A percentile compares a stretch with the other conserved stretches of the same genome.
Evolutionary conservation across 768 basidiomycete species (phyloP).

Genomic region (Sarcomyxa edulis): DNA sequence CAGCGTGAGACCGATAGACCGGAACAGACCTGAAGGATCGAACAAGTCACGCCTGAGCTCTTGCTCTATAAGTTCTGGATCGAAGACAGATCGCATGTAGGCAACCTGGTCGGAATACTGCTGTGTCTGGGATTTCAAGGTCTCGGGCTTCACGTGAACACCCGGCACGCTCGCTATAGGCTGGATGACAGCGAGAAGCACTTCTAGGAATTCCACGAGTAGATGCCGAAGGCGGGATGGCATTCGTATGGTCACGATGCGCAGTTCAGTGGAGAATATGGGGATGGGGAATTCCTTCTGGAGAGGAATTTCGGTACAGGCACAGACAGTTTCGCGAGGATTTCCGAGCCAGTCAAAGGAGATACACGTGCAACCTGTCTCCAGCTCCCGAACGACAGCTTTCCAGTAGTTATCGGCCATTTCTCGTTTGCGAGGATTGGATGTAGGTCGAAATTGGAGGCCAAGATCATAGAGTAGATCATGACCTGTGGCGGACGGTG

Average conservation of each 20-base stretch:
- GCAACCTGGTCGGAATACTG: constrained; percentile 60
- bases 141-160: constrained; percentile 54
- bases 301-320: constrained; percentile 40
- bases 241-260: constrained; percentile 56
- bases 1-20: constrained; percentile 72
- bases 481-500: too few species aligned
- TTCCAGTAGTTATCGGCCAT: constrained; percentile 82
- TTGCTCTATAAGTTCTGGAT: constrained; percentile 77
- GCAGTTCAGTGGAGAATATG: constrained; percentile 35
- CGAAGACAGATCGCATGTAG: constrained; percentile 70
- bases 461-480: constrained; percentile 87
- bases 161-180: constrained; percentile 63
- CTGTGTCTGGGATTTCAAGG: constrained; percentile 54
- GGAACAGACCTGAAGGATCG: constrained; percentile 75
- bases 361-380: constrained; percentile 79
- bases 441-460: constrained; percentile 75
- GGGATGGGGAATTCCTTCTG: constrained; percentile 35
- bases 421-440: constrained; percentile 67
- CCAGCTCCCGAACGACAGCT: constrained; percentile 73
- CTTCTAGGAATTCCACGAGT: constrained; percentile 72
- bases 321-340: constrained; percentile 51
- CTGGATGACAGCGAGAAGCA: constrained; percentile 79
- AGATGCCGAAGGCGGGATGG: constrained; percentile 69
- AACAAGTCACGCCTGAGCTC: constrained; percentile 75
- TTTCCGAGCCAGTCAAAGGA: constrained; percentile 61